Base-by-base conservation (phyloP, 306 rosid genomes). In the Inga laurina region DNA sequence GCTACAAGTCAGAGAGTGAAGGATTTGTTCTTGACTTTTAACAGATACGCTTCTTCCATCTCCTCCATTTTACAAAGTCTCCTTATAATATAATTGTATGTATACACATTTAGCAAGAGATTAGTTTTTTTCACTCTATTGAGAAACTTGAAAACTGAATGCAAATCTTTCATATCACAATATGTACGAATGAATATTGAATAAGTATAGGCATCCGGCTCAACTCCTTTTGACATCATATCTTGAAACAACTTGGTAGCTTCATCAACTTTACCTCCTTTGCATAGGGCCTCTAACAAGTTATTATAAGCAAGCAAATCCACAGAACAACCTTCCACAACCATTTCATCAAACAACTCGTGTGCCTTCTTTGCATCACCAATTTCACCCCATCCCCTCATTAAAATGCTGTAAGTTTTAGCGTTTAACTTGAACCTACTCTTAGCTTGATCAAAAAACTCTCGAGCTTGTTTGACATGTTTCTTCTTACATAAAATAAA, bases 41-140 rank as follows among this genome's bases (percentile, higher is more conserved):
- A n/a, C n/a, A n/a, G 84, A 85, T 93, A 93, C n/a, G 98, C 98
- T 82, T 95, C 97, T 77, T 95, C 98, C 81, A 89, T 89, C 44
- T 82, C 88, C 30, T 93, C 89, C 67, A 89, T 88, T 87, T 95
- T 92, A 85, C 98, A 92, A 43, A 93, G 94, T 44, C 82, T 95
- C 87, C 90, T 93, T 85, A 95, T 91, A 52, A 95, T 61, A 56
- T 90, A 86, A 83, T 95, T 95, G 87, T 92, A 95, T 11, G 99
- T 86, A 76, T 83, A 93, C 81, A 88, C 93, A 83, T 92, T 92
- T 9, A 95, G 93, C 76, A 82, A 77, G 79, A 95, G 91, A 79
- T 85, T 56, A 52, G 78, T 83, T 64, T 90, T 91, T 79, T 83
- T 85, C 96, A 91, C 94, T 82, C 89, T 84, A 81, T 92, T 91